Evolutionary conservation across 805 yeast species (phyloP), one percentile per base, ranked within the genome.

Genomic region (Blastobotrys mokoenaii): DNA sequence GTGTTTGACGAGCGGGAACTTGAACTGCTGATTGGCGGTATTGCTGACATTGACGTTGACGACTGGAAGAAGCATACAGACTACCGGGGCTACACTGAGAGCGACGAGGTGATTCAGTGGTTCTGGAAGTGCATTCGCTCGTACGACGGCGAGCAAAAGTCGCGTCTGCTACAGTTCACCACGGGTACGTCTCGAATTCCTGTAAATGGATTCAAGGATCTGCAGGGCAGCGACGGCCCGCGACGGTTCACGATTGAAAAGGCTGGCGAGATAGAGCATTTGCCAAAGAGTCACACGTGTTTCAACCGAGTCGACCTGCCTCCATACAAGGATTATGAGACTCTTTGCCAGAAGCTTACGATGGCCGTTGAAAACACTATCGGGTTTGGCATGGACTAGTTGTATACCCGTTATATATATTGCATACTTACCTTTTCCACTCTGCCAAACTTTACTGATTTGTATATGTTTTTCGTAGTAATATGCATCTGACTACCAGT

Each of bases 1-100:
- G 98, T 93, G 38, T 93, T 93, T 63, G 98, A 93, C 67, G 98
- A 93, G 70, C 82, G 97, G 65, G 99, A 93, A 68, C 71, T 93
- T 53, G 99, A 93, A 72, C 72, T 93, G 63, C 76, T 93, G 62
- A 93, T 93, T 66, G 98, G 98, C 64, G 99, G 99, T 66, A 80
- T 93, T 61, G 93, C 97, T 1, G 98, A 93, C 60, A 90, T 93
- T 59, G 98, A 93, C 66, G 84, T 90, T 47, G 97, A 89, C 53
- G 99, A 93, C 71, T 93, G 99, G 99, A 93, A 88, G 70, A 89
- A 87, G 64, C 97, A 93, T 65, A 93, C 99, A 16, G 99, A 93
- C 66, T 93, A 93, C 69, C 80, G 98, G 70, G 98, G 98, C 3
- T 93, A 90, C 67, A 90, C 88, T 63, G 97, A 93, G 68, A 79